A percentile compares a stretch with the other conserved stretches of the same genome.
These are phyloP conservation scores for Paramecium tetraurelia DNA, from an alignment of 73 alveolate genomes.

Conservation along the genomic window DNA sequence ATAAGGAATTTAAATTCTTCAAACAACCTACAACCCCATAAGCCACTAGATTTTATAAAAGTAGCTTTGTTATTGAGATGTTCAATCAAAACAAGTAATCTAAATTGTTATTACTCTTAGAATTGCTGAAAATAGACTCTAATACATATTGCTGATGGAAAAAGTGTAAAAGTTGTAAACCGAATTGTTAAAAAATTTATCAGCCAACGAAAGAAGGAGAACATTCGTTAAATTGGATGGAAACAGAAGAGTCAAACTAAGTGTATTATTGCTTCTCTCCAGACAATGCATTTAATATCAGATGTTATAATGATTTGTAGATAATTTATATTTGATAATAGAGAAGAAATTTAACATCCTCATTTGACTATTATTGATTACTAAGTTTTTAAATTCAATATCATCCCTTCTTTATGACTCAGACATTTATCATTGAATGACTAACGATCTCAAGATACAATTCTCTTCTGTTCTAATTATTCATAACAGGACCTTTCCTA, in stretches of 20 bases:
- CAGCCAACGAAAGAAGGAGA: neutral
- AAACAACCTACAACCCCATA: neutral
- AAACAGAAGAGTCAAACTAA: neutral
- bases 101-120: neutral
- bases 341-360: neutral
- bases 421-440: neutral
- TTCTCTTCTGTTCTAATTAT: no score
- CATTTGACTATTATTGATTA: neutral
- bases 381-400: neutral
- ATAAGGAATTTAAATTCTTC: neutral
- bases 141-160: neutral
- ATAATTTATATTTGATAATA: neutral
- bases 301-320: slow-evolving; percentile 3
- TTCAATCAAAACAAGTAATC: neutral
- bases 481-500: no score
- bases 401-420: neutral
- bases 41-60: neutral
- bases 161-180: neutral
- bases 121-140: neutral
- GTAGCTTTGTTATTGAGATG: neutral
- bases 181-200: neutral
- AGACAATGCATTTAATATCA: neutral
- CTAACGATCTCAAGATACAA: no score
- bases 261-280: neutral
- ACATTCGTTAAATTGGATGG: slow-evolving; percentile 1